A percentile compares a stretch with the other conserved stretches of the same genome.
phyloP scores from a whole-genome alignment of 2,329 filamentous ascomycete genomes.

The Fusarium heterosporum region DNA sequence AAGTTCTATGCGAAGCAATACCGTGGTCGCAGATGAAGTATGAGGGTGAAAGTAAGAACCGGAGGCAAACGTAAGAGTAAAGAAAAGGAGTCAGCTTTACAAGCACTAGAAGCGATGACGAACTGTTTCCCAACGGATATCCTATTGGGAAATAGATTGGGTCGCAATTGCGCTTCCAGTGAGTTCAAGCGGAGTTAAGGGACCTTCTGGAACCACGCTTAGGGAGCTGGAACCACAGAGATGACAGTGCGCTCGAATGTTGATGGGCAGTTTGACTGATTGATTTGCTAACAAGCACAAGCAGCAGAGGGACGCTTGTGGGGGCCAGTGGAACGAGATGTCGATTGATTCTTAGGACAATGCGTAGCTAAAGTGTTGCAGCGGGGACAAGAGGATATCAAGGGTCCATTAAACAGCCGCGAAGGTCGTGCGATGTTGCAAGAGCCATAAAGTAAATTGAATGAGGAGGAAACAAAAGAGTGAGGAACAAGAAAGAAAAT shows the following conservation, averaged over 20 bases:
- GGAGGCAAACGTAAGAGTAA: conserved; percentile 19
- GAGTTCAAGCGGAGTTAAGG: conserved; percentile 11
- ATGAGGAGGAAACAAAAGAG: conserved; percentile 1
- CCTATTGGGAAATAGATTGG: conserved; percentile 38
- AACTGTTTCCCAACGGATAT: conserved; percentile 30
- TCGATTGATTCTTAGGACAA: conserved; percentile 45
- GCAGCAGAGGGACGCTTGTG: conserved; percentile 32
- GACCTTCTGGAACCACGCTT: conserved; percentile 18
- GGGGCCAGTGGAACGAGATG: conserved; percentile 46
- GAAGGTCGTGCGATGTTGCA: conserved; percentile 25
- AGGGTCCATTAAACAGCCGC: conserved; percentile 28
- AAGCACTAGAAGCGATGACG: conserved; percentile 15
- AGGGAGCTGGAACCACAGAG: conserved; percentile 22
- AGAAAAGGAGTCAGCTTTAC: conserved; percentile 16
- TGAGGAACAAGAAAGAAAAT: conserved; percentile 7
- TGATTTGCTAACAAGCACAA: conserved; percentile 31
- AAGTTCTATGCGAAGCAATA: conserved; percentile 21
- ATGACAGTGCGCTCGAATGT: conserved; percentile 30
- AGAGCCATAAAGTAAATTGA: conserved; percentile 7
- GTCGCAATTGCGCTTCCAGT: conserved; percentile 31
- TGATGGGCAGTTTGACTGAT: conserved; percentile 7
- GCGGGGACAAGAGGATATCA: conserved; percentile 22
- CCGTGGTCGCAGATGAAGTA: conserved; percentile 16
- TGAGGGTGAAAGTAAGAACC: neutral
- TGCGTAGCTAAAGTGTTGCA: conserved; percentile 20